Conservation (phyloP, 2,329 filamentous ascomycete species). For the Aspergillus unguis region DNA sequence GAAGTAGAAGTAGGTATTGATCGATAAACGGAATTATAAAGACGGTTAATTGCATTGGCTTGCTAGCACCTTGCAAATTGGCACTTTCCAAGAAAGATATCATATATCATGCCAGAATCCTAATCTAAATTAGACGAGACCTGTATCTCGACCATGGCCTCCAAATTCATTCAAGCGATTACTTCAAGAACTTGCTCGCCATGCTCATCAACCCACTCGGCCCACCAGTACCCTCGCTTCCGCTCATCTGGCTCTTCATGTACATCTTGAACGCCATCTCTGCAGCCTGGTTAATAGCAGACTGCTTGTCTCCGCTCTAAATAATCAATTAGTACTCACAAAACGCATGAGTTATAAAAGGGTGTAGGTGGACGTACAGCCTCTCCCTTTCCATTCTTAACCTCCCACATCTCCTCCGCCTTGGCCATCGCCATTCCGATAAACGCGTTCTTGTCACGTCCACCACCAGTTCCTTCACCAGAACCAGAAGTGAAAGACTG, state of each 20-base stretch:
- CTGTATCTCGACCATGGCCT: too few relatives aligned
- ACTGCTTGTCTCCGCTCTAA: slow-evolving; percentile 69
- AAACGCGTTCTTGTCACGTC: slow-evolving; percentile 68
- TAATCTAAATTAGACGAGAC: too few relatives aligned
- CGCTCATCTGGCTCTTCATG: slow-evolving; percentile 67
- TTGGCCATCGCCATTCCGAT: slow-evolving; percentile 84
- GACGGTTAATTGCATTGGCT: too few relatives aligned
- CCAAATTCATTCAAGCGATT: slow-evolving; percentile 4
- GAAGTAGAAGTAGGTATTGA: too few relatives aligned
- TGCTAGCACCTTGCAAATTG: too few relatives aligned
- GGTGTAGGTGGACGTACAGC: slow-evolving; percentile 41
- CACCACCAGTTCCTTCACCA: slow-evolving; percentile 31
- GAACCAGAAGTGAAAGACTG: slow-evolving; percentile 68
- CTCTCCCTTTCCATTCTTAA: slow-evolving; percentile 56
- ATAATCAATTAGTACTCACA: slow-evolving; percentile 6
- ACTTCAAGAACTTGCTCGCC: slow-evolving; percentile 58
- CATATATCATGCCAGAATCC: too few relatives aligned
- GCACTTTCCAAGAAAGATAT: too few relatives aligned
- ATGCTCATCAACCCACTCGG: slow-evolving; percentile 54
- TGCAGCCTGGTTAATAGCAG: slow-evolving; percentile 71
- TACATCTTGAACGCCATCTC: slow-evolving; percentile 91
- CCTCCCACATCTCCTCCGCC: slow-evolving; percentile 72
- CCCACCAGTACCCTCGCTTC: slow-evolving; percentile 45
- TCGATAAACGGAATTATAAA: too few relatives aligned
- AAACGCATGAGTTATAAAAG: not conserved